Evolutionary conservation across 768 basidiomycete genomes (phyloP), one percentile per base, ranked within the genome.

Genomic region (Hericium erinaceus): DNA sequence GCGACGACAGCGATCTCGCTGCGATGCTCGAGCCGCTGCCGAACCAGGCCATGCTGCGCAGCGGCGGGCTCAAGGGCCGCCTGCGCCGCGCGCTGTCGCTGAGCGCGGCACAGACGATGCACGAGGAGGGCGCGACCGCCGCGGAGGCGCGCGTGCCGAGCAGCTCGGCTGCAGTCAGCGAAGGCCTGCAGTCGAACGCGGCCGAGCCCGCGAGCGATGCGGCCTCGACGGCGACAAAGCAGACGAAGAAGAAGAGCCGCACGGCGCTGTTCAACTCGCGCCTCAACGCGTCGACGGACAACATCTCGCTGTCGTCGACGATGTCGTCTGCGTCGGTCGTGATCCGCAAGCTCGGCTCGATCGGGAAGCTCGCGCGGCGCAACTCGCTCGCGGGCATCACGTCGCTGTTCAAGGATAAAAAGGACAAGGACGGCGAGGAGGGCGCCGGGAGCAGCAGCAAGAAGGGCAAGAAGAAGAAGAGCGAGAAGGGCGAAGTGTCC

Each of bases 251-350:
- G 73, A 82, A 81, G 68, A 79, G 81, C 46, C 83, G 85, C 16
- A 57, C 62, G 8, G 84, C 83, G 20, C 68, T 98, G 62, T 95
- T 98, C 79, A 97, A 93, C 70, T 82, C 89, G 61, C 84, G 87
- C 62, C 73, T 90, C 64, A 95, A 97, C 68, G 82, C 85, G 46
- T 89, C 85, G 56, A 95, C 92, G 46, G 94, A 95, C 71, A 97
- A 95, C 70, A 95, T 98, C 62, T 97, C 94, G 26, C 80, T 98
- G 40, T 89, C 87, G 18, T 94, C 91, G 8, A 97, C 95, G 48
- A 95, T 97, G 64, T 91, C 88, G 61, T 92, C 89, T 53, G 95
- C 95, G 20, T 92, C 89, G 48, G 88, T 98, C 69, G 95, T 98
- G 82, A 95, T 97, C 65, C 82, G 95, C 63, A 98, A 97, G 75